Evolutionary conservation across 2,329 filamentous ascomycete species (phyloP).

Genomic region (Ascochyta fabae): DNA sequence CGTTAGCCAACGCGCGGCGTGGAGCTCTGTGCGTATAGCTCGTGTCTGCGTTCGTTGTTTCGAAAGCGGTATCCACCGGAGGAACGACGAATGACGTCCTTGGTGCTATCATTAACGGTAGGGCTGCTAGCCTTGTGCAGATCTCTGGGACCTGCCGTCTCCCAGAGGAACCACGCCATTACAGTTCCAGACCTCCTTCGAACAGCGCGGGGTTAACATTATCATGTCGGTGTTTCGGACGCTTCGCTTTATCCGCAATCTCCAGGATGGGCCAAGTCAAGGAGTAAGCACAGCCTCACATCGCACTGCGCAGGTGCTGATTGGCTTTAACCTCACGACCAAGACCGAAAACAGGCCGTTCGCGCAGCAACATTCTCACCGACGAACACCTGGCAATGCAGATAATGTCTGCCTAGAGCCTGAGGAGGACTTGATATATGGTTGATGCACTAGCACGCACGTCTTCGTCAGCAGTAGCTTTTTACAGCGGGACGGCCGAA

Average conservation of each 20-base stretch:
- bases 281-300: slow-evolving; percentile 11
- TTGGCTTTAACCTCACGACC: slow-evolving; percentile 6
- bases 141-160: neutral
- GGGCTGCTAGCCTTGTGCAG: slow-evolving; percentile 14
- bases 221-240: slow-evolving; percentile 5
- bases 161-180: neutral
- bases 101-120: neutral
- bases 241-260: slow-evolving; percentile 9
- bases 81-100: slow-evolving; percentile 9
- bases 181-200: neutral
- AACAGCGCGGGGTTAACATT: slow-evolving; percentile 5
- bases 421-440: slow-evolving; percentile 4
- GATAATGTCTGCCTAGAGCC: slow-evolving; percentile 7
- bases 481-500: neutral
- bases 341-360: slow-evolving; percentile 7
- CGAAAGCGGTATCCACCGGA: slow-evolving; percentile 8
- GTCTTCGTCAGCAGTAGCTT: slow-evolving; percentile 6
- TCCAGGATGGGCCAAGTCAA: slow-evolving; percentile 12
- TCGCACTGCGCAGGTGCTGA: slow-evolving; percentile 2
- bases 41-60: slow-evolving; percentile 8
- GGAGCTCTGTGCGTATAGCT: slow-evolving; percentile 3
- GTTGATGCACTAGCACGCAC: slow-evolving; percentile 7
- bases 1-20: neutral
- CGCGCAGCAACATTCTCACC: slow-evolving; percentile 8
- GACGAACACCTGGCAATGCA: slow-evolving; percentile 3